Conservation (phyloP, 139 green algal genomes). For the Asterochloris erici region DNA sequence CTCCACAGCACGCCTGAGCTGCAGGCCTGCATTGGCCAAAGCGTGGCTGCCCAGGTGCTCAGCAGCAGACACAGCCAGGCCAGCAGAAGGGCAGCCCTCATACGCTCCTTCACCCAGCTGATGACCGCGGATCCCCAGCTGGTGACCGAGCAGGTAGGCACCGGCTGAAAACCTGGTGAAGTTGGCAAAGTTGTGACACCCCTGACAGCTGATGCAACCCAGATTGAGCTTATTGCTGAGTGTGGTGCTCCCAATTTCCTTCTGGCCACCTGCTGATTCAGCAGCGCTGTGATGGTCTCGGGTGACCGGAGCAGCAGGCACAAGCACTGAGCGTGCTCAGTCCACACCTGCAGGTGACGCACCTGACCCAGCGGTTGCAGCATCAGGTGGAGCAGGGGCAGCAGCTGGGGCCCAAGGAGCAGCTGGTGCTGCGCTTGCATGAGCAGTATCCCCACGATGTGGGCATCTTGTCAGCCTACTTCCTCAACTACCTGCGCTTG, state of each 20-base stretch:
- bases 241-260: no score
- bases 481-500: slow-evolving; percentile 85
- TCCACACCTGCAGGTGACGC: background rate
- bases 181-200: background rate
- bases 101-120: slow-evolving; percentile 72
- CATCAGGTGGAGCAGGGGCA: slow-evolving; percentile 12
- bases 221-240: no score
- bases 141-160: slow-evolving; percentile 8
- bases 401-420: slow-evolving; percentile 56
- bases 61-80: slow-evolving; percentile 3
- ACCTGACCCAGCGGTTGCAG: slow-evolving; percentile 52
- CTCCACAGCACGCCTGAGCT: slow-evolving; percentile 57
- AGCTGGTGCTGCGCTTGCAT: slow-evolving; percentile 79
- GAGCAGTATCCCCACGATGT: slow-evolving; percentile 94
- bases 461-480: slow-evolving; percentile 86
- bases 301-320: no score
- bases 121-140: slow-evolving; percentile 59
- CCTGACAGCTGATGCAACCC: no score
- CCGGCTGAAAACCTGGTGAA: slow-evolving; percentile 2
- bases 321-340: no score
- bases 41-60: background rate
- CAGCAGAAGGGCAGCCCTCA: slow-evolving; percentile 35
- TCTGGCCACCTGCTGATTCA: no score
- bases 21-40: slow-evolving; percentile 27
- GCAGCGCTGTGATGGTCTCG: no score